Evolutionary conservation across 805 yeast species (phyloP).

Genomic region (Cyberlindnera xishuangbannaensis): DNA sequence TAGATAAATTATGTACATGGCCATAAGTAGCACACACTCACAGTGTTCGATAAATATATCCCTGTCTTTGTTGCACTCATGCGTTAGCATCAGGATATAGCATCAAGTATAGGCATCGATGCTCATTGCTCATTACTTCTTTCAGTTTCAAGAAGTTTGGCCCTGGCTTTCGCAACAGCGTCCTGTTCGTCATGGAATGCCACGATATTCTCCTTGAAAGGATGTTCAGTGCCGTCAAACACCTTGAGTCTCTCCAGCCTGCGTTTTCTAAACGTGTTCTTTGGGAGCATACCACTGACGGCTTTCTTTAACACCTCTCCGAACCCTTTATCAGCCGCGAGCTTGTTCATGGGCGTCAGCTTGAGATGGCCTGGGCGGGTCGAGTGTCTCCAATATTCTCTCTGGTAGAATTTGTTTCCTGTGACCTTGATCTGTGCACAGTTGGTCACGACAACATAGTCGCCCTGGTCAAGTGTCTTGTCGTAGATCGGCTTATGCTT

Average conservation of each 20-base stretch:
- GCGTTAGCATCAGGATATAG: too few relatives aligned
- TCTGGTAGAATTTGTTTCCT: conserved; percentile 77
- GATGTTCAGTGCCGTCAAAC: conserved; percentile 84
- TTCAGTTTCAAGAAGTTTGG: conserved; percentile 7
- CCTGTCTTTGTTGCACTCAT: background rate
- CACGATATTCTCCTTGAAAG: conserved; percentile 73
- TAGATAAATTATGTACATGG: background rate
- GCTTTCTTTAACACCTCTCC: conserved; percentile 84
- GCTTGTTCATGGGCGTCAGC: conserved; percentile 71
- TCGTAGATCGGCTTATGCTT: conserved; percentile 92
- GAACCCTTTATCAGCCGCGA: conserved; percentile 75
- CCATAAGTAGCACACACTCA: background rate
- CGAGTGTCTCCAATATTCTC: conserved; percentile 85
- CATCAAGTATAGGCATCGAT: too few relatives aligned
- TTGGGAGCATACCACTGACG: conserved; percentile 94
- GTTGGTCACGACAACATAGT: conserved; percentile 94
- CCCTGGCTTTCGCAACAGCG: conserved; percentile 39
- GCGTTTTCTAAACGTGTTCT: conserved; percentile 71
- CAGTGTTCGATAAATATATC: background rate
- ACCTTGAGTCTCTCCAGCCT: conserved; percentile 83
- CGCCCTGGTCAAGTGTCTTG: conserved; percentile 81
- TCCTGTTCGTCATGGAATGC: conserved; percentile 81
- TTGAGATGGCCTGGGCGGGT: conserved; percentile 86
- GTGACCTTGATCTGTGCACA: conserved; percentile 77
- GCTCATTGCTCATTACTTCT: background rate